Conservation (phyloP, 2,329 filamentous ascomycete genomes). For the Nemania serpens region DNA sequence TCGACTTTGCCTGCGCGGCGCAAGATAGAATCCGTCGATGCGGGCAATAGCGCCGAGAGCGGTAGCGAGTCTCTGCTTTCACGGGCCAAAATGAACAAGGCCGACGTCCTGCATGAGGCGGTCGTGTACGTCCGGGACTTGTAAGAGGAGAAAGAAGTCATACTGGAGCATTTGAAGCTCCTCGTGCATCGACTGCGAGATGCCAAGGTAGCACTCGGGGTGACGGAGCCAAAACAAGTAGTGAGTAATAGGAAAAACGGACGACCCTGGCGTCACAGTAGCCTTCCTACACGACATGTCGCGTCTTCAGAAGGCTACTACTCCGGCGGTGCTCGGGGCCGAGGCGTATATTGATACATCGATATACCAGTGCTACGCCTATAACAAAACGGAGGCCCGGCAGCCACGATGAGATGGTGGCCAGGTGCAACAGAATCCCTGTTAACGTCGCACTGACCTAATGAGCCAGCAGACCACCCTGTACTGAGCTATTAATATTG, state of each 20-base stretch:
- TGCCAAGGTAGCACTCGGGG: neutral
- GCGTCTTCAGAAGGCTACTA: too few species aligned
- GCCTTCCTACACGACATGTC: too few species aligned
- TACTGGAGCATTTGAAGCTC: neutral
- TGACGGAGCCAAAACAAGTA: neutral
- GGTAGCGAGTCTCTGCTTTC: neutral
- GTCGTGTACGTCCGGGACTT: neutral
- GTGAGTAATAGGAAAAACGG: neutral
- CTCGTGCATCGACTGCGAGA: conserved; percentile 2
- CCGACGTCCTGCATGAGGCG: neutral
- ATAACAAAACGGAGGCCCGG: too few species aligned
- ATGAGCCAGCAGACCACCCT: too few species aligned
- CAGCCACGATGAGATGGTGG: too few species aligned
- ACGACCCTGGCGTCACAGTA: too few species aligned
- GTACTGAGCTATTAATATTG: too few species aligned
- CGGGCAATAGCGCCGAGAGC: neutral
- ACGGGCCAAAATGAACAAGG: neutral
- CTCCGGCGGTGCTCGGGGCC: too few species aligned
- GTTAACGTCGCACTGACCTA: too few species aligned
- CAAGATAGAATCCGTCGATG: neutral
- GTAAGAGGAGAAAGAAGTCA: neutral
- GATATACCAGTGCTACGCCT: too few species aligned
- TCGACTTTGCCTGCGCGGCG: neutral
- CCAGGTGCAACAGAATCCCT: too few species aligned
- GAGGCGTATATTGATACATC: too few species aligned